Evolutionary conservation across 768 basidiomycete genomes (phyloP).

Genomic region (Mycena pura): DNA sequence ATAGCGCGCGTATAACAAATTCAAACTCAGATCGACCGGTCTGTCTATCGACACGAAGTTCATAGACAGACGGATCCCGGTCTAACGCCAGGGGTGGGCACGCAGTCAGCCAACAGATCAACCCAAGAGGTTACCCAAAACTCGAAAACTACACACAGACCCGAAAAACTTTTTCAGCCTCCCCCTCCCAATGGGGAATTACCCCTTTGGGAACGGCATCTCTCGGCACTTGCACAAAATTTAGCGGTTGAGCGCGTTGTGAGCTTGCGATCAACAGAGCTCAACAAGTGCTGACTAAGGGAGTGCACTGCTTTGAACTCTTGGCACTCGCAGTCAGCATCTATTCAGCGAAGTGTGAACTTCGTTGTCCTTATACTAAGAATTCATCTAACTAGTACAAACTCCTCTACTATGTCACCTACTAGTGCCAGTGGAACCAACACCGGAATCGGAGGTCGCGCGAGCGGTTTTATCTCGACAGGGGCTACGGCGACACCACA

Average conservation of each 20-base stretch:
- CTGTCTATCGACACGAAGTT: too few relatives aligned
- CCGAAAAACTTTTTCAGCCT: too few relatives aligned
- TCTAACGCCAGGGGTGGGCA: too few relatives aligned
- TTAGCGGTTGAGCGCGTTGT: neutral
- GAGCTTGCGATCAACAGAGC: neutral
- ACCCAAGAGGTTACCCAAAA: too few relatives aligned
- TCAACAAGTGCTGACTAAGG: neutral
- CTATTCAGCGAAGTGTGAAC: neutral
- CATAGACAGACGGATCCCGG: too few relatives aligned
- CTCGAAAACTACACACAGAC: too few relatives aligned
- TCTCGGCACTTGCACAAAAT: too few relatives aligned
- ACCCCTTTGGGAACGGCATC: too few relatives aligned
- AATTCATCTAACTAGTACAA: neutral
- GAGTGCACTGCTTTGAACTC: neutral
- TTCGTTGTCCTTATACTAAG: neutral
- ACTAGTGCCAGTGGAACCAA: neutral
- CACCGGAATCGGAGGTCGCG: neutral
- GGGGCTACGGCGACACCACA: neutral
- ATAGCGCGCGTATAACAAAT: too few relatives aligned
- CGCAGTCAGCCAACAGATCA: too few relatives aligned
- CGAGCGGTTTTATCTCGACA: neutral
- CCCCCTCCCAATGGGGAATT: too few relatives aligned
- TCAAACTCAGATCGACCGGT: too few relatives aligned
- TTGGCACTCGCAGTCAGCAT: neutral
- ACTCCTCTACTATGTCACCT: neutral